Base-by-base conservation (phyloP, 2,329 filamentous ascomycete genomes). In the Coleophoma crateriformis region DNA sequence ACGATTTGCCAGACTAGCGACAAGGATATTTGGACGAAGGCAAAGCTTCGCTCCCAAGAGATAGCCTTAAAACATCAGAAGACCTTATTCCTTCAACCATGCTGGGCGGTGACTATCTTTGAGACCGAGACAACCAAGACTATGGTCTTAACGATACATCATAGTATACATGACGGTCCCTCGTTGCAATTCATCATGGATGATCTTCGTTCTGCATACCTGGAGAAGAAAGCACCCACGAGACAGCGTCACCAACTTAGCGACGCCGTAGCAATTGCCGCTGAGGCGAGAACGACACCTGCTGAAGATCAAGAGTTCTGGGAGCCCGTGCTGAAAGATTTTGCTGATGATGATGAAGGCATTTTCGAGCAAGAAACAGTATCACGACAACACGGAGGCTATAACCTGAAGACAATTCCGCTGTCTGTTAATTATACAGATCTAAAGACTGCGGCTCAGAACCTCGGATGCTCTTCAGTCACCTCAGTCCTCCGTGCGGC, bases 91-190 rank as follows among this genome's bases (percentile, higher is more conserved):
- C 49, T 48, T 8, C 48, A 59, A 15, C 61, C 63, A 4, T 61
- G 58, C 7, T 64, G 63, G 62, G 65, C 64, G 14, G 59, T 67
- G 11, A 64, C 64, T 10, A 49, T 67, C 8, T 59, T 67, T n/a
- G 51, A 59, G 10, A 58, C 56, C 10, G 58, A 54, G 2, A 17
- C 44, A 7, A 46, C 52, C 7, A 46, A 46, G 15, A 45, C 58
- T 6, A 65, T 68, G 64, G 56, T 67, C n/a, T 35, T 68, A 13
- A 62, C 61, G 1, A 50, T 68, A 12, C 65, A 68, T 34, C 65
- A 68, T 51, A 59, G 64, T 2, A 55, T 68, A 15, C 62, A 64
- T 20, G 65, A 68, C 50, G 65, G 60, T 1, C 60, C 61, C 19
- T 65, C 64, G 7, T 55, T 68, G 4, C 49, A 54, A n/a, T 57